Evolutionary conservation across 139 green algal genomes (phyloP).

Genomic region (Yamagishiella unicocca): DNA sequence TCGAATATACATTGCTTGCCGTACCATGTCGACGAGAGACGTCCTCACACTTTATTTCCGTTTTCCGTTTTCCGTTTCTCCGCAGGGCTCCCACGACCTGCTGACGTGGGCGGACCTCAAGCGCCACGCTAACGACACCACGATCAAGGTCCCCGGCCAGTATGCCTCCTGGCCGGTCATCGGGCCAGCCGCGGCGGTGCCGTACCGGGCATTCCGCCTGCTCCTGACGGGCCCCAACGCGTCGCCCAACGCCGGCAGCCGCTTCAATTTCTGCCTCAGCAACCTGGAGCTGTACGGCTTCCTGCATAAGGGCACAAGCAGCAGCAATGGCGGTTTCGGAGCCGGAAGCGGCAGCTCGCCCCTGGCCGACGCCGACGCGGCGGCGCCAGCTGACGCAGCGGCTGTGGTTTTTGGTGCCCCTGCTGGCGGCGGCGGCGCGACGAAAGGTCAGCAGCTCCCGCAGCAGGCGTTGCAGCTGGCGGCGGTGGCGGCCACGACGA

Average conservation of each 20-base stretch:
- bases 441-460: no score
- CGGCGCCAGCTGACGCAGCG: no score
- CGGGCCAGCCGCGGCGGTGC: constrained; percentile 64
- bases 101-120: constrained; percentile 75
- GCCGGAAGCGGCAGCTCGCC: not conserved
- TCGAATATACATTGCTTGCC: no score
- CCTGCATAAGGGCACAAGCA: constrained; percentile 41
- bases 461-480: no score
- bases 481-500: not conserved
- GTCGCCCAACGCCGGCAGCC: constrained; percentile 44
- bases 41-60: no score
- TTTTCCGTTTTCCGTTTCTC: not conserved
- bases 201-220: constrained; percentile 86
- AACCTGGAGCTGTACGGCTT: constrained; percentile 89
- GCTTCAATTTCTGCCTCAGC: constrained; percentile 74
- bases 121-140: constrained; percentile 73
- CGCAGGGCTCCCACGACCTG: constrained; percentile 83
- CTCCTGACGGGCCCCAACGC: constrained; percentile 66
- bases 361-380: no score
- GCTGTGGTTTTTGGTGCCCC: not conserved
- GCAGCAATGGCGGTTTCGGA: not conserved
- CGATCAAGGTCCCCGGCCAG: constrained; percentile 78
- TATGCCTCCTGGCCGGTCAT: constrained; percentile 87
- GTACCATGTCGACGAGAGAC: no score
- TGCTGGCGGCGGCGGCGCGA: not conserved